Percentiles rank a stretch among this genome's conserved stretches.
These are phyloP conservation scores for Fusarium annulatum DNA, from an alignment of 2,329 filamentous ascomycete genomes.

Conservation along the genomic window DNA sequence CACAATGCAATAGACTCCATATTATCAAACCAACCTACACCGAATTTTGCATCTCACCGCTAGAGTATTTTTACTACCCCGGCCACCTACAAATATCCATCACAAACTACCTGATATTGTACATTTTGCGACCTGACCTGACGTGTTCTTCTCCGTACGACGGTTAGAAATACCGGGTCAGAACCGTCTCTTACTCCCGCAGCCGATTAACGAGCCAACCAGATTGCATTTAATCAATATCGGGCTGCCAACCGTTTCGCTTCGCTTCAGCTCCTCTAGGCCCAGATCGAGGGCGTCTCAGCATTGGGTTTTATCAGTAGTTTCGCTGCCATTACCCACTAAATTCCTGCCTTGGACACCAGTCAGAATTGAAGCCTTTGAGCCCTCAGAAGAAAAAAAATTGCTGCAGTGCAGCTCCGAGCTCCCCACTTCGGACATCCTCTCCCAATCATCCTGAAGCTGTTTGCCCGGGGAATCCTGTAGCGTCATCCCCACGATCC, in stretches of 20 bases:
- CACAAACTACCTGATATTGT: conserved; percentile 23
- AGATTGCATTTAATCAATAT: conserved; percentile 18
- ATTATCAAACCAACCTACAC: conserved; percentile 18
- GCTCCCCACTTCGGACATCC: conserved; percentile 38
- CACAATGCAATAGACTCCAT: conserved; percentile 25
- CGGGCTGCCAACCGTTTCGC: conserved; percentile 11
- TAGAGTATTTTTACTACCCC: conserved; percentile 22
- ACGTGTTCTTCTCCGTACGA: conserved; percentile 18
- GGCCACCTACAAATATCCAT: conserved; percentile 21
- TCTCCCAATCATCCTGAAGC: conserved; percentile 41
- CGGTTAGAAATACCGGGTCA: conserved; percentile 25
- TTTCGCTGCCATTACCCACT: conserved; percentile 33
- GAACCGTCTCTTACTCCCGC: conserved; percentile 22
- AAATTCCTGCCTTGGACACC: conserved; percentile 23
- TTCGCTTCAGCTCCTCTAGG: conserved; percentile 21
- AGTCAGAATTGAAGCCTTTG: conserved; percentile 33
- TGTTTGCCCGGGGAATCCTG: conserved; percentile 38
- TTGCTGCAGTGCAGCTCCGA: conserved; percentile 34
- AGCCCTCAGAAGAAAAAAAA: conserved; percentile 34
- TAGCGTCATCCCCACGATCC: conserved; percentile 48
- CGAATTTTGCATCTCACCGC: conserved; percentile 9
- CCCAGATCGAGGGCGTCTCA: conserved; percentile 19
- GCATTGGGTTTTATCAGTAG: conserved; percentile 2
- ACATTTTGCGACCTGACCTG: conserved; percentile 1
- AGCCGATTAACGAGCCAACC: conserved; percentile 34